A percentile compares a stretch with the other conserved stretches of the same genome.
phyloP scores from a whole-genome alignment of 2,329 filamentous ascomycete species.

The Sporothrix pallida region DNA sequence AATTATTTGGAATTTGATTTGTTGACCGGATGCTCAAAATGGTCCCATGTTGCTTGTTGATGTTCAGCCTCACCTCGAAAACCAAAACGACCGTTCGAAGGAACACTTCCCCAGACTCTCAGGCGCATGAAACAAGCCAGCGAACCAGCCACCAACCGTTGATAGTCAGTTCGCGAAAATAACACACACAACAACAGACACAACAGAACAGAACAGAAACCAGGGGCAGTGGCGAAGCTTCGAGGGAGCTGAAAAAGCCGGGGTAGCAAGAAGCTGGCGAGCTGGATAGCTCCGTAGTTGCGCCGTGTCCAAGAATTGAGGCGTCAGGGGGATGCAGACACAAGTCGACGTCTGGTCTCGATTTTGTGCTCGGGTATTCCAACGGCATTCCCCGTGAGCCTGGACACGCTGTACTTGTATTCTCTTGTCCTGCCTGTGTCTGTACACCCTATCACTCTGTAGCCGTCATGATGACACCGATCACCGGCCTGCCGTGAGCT shows the following conservation, averaged over 20 bases:
- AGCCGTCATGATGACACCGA: background rate
- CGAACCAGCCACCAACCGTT: background rate
- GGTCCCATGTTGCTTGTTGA: background rate
- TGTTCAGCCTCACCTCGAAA: background rate
- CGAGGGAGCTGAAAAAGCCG: background rate
- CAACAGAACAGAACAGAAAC: background rate
- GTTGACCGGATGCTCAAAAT: background rate
- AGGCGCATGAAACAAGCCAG: background rate
- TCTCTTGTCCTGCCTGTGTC: background rate
- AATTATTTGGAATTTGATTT: background rate
- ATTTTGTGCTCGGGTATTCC: background rate
- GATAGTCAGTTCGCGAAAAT: background rate
- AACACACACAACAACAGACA: background rate
- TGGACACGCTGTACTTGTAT: background rate
- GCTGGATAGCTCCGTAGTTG: slow-evolving; percentile 16
- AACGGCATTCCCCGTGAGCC: background rate
- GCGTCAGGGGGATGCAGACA: background rate
- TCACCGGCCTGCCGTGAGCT: background rate
- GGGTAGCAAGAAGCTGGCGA: background rate
- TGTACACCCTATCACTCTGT: background rate
- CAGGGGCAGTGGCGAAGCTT: slow-evolving; percentile 18
- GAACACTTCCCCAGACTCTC: background rate
- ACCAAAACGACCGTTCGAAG: background rate
- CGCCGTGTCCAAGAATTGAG: background rate
- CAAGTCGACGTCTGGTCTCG: background rate